Base-by-base conservation (phyloP, 1,139 yeast genomes). In the Pichia sp. region DNA sequence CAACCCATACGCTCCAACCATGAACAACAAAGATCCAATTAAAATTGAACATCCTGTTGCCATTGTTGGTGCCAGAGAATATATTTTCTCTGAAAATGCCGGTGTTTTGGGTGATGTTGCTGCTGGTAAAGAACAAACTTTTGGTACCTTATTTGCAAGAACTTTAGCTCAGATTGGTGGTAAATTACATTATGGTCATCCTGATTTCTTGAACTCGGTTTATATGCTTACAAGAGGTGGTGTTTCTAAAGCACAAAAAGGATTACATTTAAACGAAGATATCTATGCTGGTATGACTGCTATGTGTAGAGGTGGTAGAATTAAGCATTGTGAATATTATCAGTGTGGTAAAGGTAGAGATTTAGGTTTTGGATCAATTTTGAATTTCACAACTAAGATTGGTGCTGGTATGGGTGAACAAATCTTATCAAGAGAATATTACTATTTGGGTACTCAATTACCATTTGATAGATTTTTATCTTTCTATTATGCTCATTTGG, bases 401-500 rank as follows among this genome's bases (percentile, higher is more conserved):
- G 98, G 98, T 75, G 95, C 97, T 61, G 98, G 98, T 85, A 92
- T 92, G 98, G 98, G 98, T 71, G 98, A 92, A 71, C 98, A 92
- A 71, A 90, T 92, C 94, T 75, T 92, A 64, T 88, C 97, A 48
- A 85, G 98, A 73, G 98, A 92, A 69, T 92, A 92, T 72, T 92
- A 90, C 71, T 92, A 92, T 68, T 74, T 92, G 66, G 96, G 97
- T 58, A 92, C 98, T 51, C 98, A 92, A 69, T 78, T 92, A 59
- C 98, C 97, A 48, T 73, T 92, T 58, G 98, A 92, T 67, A 85
- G 98, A 68, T 92, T 92, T 82, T 76, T 92, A 64, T 87, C 97
- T 23, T 92, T 92, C 79, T 92, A 85, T 75, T 92, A 88, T 66
- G 98, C 97, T 50, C 98, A 92, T 66, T 95, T 97, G 57, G 98